These are phyloP conservation scores for Aspergillus funiculosus DNA, from an alignment of 495 filamentous ascomycete genomes.

Conservation along the genomic window DNA sequence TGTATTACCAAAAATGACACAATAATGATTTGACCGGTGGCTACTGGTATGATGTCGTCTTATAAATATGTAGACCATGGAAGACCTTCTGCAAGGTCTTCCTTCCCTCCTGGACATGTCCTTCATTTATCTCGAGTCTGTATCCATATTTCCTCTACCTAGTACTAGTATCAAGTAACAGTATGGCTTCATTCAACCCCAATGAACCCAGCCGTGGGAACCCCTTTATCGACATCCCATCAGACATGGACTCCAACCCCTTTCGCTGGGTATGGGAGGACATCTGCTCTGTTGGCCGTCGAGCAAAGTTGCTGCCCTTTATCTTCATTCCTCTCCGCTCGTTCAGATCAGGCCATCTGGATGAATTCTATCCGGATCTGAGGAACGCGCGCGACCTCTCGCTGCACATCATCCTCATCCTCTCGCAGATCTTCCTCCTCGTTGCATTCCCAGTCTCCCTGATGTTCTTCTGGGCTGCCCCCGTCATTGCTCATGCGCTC, in stretches of 20 bases:
- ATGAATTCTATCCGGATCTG: conserved; percentile 45
- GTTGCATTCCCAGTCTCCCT: conserved; percentile 36
- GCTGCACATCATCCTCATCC: conserved; percentile 43
- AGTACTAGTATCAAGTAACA: neutral
- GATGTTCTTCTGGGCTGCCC: conserved; percentile 24
- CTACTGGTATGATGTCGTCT: too few relatives aligned
- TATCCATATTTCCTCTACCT: neutral
- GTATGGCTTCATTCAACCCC: conserved; percentile 3
- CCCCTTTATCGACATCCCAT: conserved; percentile 4
- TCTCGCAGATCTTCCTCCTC: conserved; percentile 16
- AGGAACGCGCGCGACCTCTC: conserved; percentile 45
- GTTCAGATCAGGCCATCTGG: conserved; percentile 42
- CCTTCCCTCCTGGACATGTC: neutral
- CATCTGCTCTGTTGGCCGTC: neutral
- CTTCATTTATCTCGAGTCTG: neutral
- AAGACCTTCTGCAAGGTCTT: neutral
- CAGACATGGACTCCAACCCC: conserved; percentile 4
- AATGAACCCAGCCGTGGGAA: neutral
- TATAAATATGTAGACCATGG: too few relatives aligned
- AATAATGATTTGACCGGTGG: too few relatives aligned
- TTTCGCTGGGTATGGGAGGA: neutral
- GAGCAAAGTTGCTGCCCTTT: conserved; percentile 28
- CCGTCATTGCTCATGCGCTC: conserved; percentile 36
- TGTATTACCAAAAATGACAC: too few relatives aligned
- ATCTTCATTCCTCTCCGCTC: conserved; percentile 45